phyloP scores from a whole-genome alignment of 129 eudicot genomes.

The Oenanthe sinensis region DNA sequence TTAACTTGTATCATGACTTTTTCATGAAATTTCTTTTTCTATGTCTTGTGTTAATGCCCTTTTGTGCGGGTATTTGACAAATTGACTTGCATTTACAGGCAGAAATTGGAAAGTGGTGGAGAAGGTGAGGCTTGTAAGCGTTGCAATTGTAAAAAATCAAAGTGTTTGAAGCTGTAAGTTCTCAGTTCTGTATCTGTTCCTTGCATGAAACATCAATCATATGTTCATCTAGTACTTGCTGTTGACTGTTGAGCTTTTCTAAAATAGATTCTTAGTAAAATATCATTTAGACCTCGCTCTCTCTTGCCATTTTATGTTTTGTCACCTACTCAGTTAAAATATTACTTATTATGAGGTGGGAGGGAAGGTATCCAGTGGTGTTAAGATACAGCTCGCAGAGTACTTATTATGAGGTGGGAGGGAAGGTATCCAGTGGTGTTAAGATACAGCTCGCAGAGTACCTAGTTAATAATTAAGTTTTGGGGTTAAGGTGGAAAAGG shows the following conservation, averaged over 20 bases:
- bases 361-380: background rate
- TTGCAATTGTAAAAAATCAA: slow-evolving; percentile 92
- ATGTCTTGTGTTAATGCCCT: background rate
- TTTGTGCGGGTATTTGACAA: background rate
- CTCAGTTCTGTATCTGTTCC: background rate
- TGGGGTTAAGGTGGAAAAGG: background rate
- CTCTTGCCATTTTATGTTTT: background rate
- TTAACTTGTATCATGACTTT: background rate
- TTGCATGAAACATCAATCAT: background rate
- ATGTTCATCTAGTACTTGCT: background rate
- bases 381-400: background rate
- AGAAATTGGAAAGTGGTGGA: slow-evolving; percentile 43
- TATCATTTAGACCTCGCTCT: background rate
- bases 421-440: background rate
- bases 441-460: background rate
- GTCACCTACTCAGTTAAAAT: background rate
- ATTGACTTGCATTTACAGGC: slow-evolving; percentile 37
- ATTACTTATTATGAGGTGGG: background rate
- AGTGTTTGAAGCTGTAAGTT: slow-evolving; percentile 98
- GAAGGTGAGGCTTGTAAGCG: slow-evolving; percentile 79
- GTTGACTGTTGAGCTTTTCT: background rate
- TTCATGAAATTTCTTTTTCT: background rate
- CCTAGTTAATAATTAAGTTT: background rate
- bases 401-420: background rate
- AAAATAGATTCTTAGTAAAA: background rate